Conservation (phyloP, 2,329 filamentous ascomycete genomes). For the Hymenotorrendiella dingleyae region DNA sequence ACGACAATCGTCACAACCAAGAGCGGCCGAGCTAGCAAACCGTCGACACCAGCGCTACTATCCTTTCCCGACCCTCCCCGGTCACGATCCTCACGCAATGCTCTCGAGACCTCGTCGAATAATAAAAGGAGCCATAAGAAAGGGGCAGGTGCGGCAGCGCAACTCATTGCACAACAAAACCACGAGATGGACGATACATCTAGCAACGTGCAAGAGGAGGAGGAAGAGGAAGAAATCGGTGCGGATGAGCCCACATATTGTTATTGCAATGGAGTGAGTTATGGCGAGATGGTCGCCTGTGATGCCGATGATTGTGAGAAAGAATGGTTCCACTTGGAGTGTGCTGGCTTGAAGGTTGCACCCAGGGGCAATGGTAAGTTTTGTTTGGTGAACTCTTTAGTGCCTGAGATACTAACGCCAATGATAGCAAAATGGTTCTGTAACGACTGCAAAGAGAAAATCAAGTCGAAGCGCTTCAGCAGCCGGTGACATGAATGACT, state of each 20-base stretch:
- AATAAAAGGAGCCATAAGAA: conserved; percentile 57
- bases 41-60: conserved; percentile 56
- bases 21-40: conserved; percentile 60
- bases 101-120: conserved; percentile 24
- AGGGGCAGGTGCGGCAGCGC: conserved; percentile 36
- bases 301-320: conserved; percentile 66
- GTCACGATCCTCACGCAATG: conserved; percentile 47
- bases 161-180: conserved; percentile 26
- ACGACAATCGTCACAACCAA: conserved; percentile 46
- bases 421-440: conserved; percentile 30
- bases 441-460: conserved; percentile 28
- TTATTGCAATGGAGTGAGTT: conserved; percentile 74
- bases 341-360: conserved; percentile 71
- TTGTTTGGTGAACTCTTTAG: background rate
- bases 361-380: conserved; percentile 50
- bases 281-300: conserved; percentile 80
- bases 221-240: conserved; percentile 56
- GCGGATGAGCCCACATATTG: conserved; percentile 71
- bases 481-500: conserved; percentile 20
- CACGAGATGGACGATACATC: conserved; percentile 41
- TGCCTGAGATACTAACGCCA: background rate
- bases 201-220: conserved; percentile 40
- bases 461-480: conserved; percentile 25
- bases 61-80: conserved; percentile 53
- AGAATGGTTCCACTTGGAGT: conserved; percentile 82